Conservation (phyloP, 169 alveolate genomes). For the Plasmodium blacklocki region DNA sequence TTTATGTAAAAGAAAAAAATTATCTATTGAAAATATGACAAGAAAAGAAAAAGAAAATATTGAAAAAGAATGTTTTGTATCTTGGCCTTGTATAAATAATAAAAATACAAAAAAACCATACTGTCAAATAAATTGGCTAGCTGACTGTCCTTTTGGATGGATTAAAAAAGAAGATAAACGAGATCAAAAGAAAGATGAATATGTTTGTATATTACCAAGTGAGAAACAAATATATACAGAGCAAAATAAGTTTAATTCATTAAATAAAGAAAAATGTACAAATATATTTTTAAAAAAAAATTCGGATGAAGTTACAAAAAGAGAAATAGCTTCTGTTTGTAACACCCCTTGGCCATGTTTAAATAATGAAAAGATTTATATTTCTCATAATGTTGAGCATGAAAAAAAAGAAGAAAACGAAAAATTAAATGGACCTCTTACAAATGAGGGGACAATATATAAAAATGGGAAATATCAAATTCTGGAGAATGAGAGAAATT, state of each 20-base stretch:
- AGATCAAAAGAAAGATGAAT: not conserved
- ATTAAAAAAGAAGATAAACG: not conserved
- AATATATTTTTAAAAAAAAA: constrained; percentile 15
- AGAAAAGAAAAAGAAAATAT: constrained; percentile 35
- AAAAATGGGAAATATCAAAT: not conserved
- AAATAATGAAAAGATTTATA: not conserved
- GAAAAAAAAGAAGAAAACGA: not conserved
- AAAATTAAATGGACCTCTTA: constrained; percentile 32
- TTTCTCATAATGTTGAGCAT: not conserved
- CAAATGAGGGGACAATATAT: constrained; percentile 19
- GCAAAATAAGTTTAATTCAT: not conserved
- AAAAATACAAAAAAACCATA: constrained; percentile 3
- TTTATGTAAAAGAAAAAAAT: constrained; percentile 49
- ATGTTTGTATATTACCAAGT: constrained; percentile 19
- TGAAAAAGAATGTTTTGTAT: constrained; percentile 60
- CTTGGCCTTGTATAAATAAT: constrained; percentile 66
- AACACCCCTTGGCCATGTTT: constrained; percentile 75
- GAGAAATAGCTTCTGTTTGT: constrained; percentile 65
- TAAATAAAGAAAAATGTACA: constrained; percentile 46
- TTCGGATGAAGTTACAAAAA: constrained; percentile 35
- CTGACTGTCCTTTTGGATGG: constrained; percentile 54
- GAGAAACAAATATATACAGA: too few species aligned
- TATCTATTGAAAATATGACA: constrained; percentile 35
- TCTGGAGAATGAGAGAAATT: constrained; percentile 15
- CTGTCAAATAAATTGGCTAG: constrained; percentile 51